Evolutionary conservation across 2,329 filamentous ascomycete species (phyloP), one percentile per base, ranked within the genome.

Genomic region (Dothistroma septosporum): DNA sequence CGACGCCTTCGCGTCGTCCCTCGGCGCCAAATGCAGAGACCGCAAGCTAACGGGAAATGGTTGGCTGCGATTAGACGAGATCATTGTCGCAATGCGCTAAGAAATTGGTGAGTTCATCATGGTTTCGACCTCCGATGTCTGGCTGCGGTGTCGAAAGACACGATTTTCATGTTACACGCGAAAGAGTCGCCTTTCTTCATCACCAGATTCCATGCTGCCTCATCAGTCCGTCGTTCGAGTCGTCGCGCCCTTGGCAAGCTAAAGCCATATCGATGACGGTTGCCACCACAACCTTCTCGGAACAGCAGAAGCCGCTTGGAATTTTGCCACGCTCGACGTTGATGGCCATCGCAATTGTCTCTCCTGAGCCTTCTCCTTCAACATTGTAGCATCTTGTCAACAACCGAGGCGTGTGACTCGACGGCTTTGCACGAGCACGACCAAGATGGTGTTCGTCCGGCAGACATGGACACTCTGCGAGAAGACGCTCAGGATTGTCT

Each of bases 381-480:
- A 24, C 28, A 28, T 10, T 8, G 47, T 50, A 24, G 47, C 47
- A 16, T 9, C 14, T 44, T 44, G 41, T n/a, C n/a, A 16, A 4
- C 16, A 44, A 44, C 14, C 16, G 8, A 44, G 41, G 41, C 41
- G 41, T 44, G 41, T n/a, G n/a, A 44, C 9, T 19, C 8, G 41
- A 44, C 41, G 9, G 1, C 41, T 44, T 19, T 44, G 41, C 12
- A 16, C 47, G 47, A 50, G n/a, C 11, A 50, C 5, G 12, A 21
- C 35, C 50, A 53, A 21, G 24, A 72, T 72, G 69, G 65, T 53
- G 35, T 72, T 73, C 62, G n/a, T 73, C 21, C 66, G 71, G 47
- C 83, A 86, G 73, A 80, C 81, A 69, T 82, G 79, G 80, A 82
- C 82, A 28, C 76, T 86, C 66, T 81, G 78, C 55, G 76, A 81